Evolutionary conservation across 2,329 filamentous ascomycete genomes (phyloP).

Genomic region (Chaetomium sp.): DNA sequence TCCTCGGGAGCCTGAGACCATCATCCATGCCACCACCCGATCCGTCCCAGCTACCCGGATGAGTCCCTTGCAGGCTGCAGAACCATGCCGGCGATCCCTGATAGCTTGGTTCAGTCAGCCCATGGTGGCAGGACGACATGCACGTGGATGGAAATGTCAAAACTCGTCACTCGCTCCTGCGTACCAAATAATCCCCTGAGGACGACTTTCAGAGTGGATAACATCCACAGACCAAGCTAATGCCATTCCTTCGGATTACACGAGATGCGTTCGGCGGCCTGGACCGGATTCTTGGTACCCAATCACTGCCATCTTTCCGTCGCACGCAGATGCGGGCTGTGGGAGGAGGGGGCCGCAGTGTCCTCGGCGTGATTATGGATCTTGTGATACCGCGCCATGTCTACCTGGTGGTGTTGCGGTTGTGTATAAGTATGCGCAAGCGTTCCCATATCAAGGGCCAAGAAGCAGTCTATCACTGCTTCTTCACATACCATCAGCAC

Average conservation of each 20-base stretch:
- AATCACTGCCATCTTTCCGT: background rate
- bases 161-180: background rate
- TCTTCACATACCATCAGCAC: background rate
- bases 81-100: background rate
- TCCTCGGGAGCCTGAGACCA: background rate
- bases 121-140: background rate
- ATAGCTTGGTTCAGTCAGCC: background rate
- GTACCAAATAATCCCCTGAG: background rate
- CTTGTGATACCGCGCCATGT: background rate
- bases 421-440: background rate
- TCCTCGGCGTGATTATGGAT: background rate
- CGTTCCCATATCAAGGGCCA: background rate
- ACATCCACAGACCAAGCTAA: background rate
- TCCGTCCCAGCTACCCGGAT: conserved; percentile 4
- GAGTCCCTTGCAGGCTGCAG: background rate
- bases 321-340: background rate
- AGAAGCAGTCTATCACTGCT: background rate
- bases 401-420: background rate
- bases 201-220: background rate
- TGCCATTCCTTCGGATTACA: conserved; percentile 6
- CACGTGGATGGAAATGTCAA: conserved; percentile 5
- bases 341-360: background rate
- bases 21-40: background rate
- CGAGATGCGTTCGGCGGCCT: background rate
- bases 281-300: background rate